Base-by-base conservation (phyloP, 179 eudicot genomes). In the Sideroxylon spinosum region DNA sequence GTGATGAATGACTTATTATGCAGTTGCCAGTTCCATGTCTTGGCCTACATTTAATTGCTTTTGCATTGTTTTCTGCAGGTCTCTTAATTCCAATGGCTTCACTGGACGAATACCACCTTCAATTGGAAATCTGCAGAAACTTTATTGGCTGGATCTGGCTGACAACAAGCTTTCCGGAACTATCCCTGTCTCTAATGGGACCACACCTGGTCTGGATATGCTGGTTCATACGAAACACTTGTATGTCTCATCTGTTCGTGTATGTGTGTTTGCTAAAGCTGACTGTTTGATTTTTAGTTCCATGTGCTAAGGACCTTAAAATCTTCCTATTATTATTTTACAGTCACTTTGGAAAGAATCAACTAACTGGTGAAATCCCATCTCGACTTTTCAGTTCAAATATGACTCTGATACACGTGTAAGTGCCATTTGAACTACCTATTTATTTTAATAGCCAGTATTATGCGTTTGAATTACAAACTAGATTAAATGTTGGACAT, bases 281-380 rank as follows among this genome's bases (percentile, higher is more conserved):
- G 23, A 46, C 19, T 6, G 62, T 50, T 50, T 32, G 29, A 56
- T 67, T 6, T 71, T 50, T 74, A 59, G 1, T 75, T 53, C 55
- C n/a, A 73, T 53, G 6, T 49, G 16, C 7, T 75, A 13, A 19
- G 16, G 32, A 32, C 76, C 13, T 25, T 17, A 52, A 12, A 9
- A 53, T 65, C 32, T 55, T 7, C n/a, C 32, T 8, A 12, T 20
- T 70, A 49, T 37, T 37, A 37, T 37, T 37, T 72, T 82, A 74
- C 86, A 95, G 98, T 73, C 99, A 95, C 79, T 86, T 95, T 64
- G 99, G 97, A 70, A 83, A 70, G 26, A 95, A 95, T 81, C 86
- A 78, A 81, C 86, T 94, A 67, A 83, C 92, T 71, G 98, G 97
- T 76, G 64, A 79, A 72, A 86, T 94, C 79, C 95, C 96, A n/a